Evolutionary conservation across 164 flowering plant species (phyloP), one percentile per base, ranked within the genome.

Genomic region (Nymphaea colorata): DNA sequence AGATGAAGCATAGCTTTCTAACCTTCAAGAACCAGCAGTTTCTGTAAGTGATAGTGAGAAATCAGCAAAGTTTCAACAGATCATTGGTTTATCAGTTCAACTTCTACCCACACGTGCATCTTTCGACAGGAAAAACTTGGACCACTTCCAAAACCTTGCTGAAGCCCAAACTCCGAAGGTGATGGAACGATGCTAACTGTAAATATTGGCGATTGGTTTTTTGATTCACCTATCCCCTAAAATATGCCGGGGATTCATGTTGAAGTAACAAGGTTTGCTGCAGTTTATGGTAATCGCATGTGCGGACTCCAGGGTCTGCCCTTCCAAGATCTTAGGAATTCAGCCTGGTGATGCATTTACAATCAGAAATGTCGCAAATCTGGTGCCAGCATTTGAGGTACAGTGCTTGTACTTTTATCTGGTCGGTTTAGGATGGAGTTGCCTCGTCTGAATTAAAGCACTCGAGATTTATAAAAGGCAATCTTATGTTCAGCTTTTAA

Each of bases 201-300:
- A 42, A 5, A 11, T 45, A 8, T 2, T 57, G 11, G 18, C 8
- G 61, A 12, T 55, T 18, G 42, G 68, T 65, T 51, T 51, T 55
- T 4, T 2, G 18, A 11, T 6, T 45, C 6, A n/a, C 10, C 36
- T 8, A 4, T 57, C 17, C 43, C 36, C 43, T 15, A 15, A 64
- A 36, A 36, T 41, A 41, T 6, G 7, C 6, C n/a, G 16, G 66
- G 43, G 7, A 6, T 11, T 25, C 25, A 60, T 36, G 71, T 87
- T 85, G 70, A 83, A 36, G 45, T 61, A 25, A 25, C 36, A 25
- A 25, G 36, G 74, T 71, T 66, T 66, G 63, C 73, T 66, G 77
- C 87, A 92, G 99, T 92, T 92, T 69, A 78, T 89, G 88, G 91
- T 92, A 74, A 86, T 95, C 85, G 88, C 99, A 74, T 95, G 99